Evolutionary conservation across 257 asterid genomes (phyloP).

Genomic region (Fraxinus cuspidata): DNA sequence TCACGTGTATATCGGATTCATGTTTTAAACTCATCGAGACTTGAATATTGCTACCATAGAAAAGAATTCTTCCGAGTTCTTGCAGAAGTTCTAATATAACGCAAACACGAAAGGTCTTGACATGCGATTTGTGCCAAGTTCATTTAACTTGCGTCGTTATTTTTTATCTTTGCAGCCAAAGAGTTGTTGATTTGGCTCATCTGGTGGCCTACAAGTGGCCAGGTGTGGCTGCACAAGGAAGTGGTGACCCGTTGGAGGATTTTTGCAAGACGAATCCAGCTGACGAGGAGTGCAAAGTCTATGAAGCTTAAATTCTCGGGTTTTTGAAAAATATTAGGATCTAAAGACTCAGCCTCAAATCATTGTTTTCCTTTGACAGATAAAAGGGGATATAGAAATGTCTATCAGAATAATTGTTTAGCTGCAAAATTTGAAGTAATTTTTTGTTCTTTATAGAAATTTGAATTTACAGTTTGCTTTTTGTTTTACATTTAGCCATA

Average conservation of each 20-base stretch:
- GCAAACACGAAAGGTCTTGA: not conserved
- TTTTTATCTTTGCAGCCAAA: conserved; percentile 58
- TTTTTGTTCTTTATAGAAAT: not conserved
- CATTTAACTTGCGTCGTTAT: not conserved
- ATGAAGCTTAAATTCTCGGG: conserved; percentile 48
- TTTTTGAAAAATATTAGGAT: conserved; percentile 21
- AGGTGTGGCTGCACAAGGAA: conserved; percentile 45
- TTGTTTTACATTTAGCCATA: not conserved
- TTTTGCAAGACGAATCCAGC: conserved; percentile 72
- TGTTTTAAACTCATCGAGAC: too few relatives aligned
- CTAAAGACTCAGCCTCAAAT: conserved; percentile 16
- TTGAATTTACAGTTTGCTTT: not conserved
- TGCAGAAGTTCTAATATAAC: too few relatives aligned
- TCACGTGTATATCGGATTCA: not conserved
- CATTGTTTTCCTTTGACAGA: conserved; percentile 14
- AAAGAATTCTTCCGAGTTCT: too few relatives aligned
- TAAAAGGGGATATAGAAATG: conserved; percentile 18
- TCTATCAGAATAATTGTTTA: not conserved
- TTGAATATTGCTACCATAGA: too few relatives aligned
- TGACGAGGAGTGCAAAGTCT: conserved; percentile 86
- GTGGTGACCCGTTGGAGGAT: conserved; percentile 87
- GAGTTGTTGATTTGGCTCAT: conserved; percentile 96
- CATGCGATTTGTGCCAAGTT: not conserved
- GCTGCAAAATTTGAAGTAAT: conserved; percentile 6
- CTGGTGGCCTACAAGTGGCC: conserved; percentile 88